These are phyloP conservation scores for Ceratobasidium theobromae DNA, from an alignment of 1,284 basidiomycete species.

Conservation along the genomic window DNA sequence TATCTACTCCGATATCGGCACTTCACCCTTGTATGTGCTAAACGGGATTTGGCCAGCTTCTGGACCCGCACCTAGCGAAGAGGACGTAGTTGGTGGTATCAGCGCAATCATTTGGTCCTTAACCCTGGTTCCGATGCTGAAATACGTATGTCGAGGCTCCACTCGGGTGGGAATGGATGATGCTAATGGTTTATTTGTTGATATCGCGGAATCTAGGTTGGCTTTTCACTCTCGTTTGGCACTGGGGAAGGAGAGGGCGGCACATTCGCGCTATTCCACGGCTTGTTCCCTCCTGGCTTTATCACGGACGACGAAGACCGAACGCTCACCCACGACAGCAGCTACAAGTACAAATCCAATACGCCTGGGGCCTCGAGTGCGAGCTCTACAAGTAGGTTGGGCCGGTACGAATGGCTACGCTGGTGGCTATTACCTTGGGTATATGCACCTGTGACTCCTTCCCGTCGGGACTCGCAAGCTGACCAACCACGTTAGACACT, in stretches of 20 bases:
- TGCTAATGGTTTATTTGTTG: constrained; percentile 3
- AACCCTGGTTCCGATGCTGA: constrained; percentile 60
- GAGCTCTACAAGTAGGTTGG: background rate
- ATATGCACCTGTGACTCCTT: no score
- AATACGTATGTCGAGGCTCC: constrained; percentile 55
- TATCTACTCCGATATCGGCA: constrained; percentile 65
- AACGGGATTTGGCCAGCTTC: constrained; percentile 61
- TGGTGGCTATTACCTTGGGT: constrained; percentile 61
- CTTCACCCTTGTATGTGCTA: constrained; percentile 68
- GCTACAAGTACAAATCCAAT: constrained; percentile 34
- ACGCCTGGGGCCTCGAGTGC: constrained; percentile 2
- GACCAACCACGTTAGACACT: constrained; percentile 40
- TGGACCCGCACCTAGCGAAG: constrained; percentile 52
- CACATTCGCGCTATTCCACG: constrained; percentile 63
- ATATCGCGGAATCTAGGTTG: constrained; percentile 45
- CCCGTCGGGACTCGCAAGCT: no score
- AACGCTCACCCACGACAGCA: constrained; percentile 53
- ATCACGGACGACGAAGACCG: constrained; percentile 53
- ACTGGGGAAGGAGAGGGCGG: constrained; percentile 65
- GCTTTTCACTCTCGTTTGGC: constrained; percentile 60
- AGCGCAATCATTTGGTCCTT: constrained; percentile 66
- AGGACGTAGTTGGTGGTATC: constrained; percentile 63
- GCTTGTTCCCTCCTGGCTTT: constrained; percentile 55
- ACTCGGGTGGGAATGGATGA: background rate
- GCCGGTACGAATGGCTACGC: constrained; percentile 37